phyloP scores from a whole-genome alignment of 164 flowering plant genomes.

The Saururus chinensis region DNA sequence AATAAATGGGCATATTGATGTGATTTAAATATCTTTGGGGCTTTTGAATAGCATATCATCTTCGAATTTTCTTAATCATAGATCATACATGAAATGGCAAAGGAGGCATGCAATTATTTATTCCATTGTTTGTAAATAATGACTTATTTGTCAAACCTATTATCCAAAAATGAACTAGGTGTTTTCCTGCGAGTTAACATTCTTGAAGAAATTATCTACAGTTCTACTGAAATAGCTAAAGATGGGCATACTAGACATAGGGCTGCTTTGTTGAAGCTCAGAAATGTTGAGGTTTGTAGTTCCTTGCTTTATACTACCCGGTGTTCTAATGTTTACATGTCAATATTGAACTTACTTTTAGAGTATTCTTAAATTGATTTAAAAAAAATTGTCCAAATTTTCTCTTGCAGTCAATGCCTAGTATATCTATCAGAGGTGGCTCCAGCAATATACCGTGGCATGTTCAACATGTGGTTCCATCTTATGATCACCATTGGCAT shows the following conservation, averaged over 20 bases:
- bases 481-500: conserved; percentile 26
- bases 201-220: conserved; percentile 51
- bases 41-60: conserved; percentile 41
- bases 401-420: conserved; percentile 43
- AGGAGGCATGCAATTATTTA: conserved; percentile 46
- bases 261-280: conserved; percentile 36
- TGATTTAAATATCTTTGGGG: conserved; percentile 47
- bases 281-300: conserved; percentile 37
- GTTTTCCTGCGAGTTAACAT: conserved; percentile 34
- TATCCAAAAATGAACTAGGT: not conserved
- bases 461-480: conserved; percentile 28
- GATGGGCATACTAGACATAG: conserved; percentile 25
- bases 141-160: conserved; percentile 1
- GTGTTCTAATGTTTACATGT: too few relatives aligned
- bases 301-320: not conserved
- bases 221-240: conserved; percentile 20
- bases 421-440: conserved; percentile 34
- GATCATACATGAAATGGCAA: conserved; percentile 62
- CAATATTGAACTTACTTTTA: too few relatives aligned
- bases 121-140: not conserved
- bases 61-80: conserved; percentile 48
- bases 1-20: conserved; percentile 28
- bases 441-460: conserved; percentile 15
- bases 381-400: conserved; percentile 4
- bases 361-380: too few relatives aligned